These are phyloP conservation scores for Mycena chlorophos DNA, from an alignment of 768 basidiomycete species.

Conservation along the genomic window DNA sequence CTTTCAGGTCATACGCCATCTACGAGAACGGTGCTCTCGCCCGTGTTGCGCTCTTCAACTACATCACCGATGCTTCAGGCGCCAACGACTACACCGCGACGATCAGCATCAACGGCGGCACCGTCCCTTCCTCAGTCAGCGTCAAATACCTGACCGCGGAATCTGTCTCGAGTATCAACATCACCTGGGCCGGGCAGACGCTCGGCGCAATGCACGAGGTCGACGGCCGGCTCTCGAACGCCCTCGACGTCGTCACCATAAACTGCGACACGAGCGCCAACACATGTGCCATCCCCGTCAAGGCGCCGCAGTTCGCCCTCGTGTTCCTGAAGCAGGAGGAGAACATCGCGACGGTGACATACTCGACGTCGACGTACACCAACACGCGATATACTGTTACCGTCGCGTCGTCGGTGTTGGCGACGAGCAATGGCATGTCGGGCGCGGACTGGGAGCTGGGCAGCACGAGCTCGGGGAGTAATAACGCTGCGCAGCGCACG, in stretches of 20 bases:
- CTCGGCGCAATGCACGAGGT: slow-evolving; percentile 8
- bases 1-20: slow-evolving; percentile 52
- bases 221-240: slow-evolving; percentile 29
- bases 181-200: slow-evolving; percentile 66
- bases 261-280: slow-evolving; percentile 24
- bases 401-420: slow-evolving; percentile 10
- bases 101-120: slow-evolving; percentile 47
- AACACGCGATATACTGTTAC: slow-evolving; percentile 9
- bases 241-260: slow-evolving; percentile 20
- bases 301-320: slow-evolving; percentile 31
- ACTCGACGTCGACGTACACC: slow-evolving; percentile 13
- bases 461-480: slow-evolving; percentile 13
- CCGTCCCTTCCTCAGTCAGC: slow-evolving; percentile 47
- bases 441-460: slow-evolving; percentile 15
- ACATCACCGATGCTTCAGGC: slow-evolving; percentile 59
- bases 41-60: slow-evolving; percentile 73
- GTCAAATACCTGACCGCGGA: slow-evolving; percentile 55
- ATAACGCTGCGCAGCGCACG: background rate
- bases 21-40: slow-evolving; percentile 68
- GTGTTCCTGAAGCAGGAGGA: slow-evolving; percentile 24
- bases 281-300: slow-evolving; percentile 27
- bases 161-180: slow-evolving; percentile 60
- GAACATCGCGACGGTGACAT: slow-evolving; percentile 11
- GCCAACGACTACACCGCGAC: slow-evolving; percentile 52
- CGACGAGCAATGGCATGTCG: slow-evolving; percentile 18